A percentile compares a stretch with the other conserved stretches of the same genome.
Conservation (phyloP, 2,329 filamentous ascomycete genomes). For the Akanthomyces lecanii region DNA sequence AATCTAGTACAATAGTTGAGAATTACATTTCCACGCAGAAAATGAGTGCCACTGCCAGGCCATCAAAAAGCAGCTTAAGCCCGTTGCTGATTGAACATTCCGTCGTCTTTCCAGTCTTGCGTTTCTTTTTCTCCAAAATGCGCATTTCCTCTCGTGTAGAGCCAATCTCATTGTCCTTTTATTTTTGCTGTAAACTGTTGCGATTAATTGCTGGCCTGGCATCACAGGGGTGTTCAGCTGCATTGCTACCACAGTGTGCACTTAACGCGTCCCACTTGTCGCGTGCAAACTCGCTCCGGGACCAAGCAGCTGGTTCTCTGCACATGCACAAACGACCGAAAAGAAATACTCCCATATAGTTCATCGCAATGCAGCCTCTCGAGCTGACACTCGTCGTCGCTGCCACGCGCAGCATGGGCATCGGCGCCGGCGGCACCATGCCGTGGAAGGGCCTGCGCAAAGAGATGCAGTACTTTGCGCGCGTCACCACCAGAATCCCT, state of each 20-base stretch:
- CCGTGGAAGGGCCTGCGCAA: slow-evolving; percentile 86
- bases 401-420: slow-evolving; percentile 86
- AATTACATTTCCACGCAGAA: too few species aligned
- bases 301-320: not conserved
- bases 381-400: slow-evolving; percentile 89
- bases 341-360: not conserved
- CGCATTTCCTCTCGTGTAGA: not conserved
- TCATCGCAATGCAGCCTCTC: slow-evolving; percentile 32
- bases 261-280: slow-evolving; percentile 12
- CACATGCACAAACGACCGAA: not conserved
- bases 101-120: too few species aligned
- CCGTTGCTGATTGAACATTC: too few species aligned
- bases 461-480: slow-evolving; percentile 94
- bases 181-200: not conserved
- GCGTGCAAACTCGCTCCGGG: not conserved
- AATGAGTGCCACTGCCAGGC: too few species aligned
- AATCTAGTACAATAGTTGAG: not conserved
- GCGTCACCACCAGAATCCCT: slow-evolving; percentile 70
- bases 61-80: too few species aligned
- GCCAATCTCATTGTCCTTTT: too few species aligned
- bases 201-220: not conserved
- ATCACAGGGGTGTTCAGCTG: not conserved
- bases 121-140: too few species aligned
- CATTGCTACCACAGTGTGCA: not conserved
- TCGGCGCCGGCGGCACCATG: slow-evolving; percentile 71